These are phyloP conservation scores for Aspergillus melleus DNA, from an alignment of 2,329 filamentous ascomycete genomes.

Conservation along the genomic window DNA sequence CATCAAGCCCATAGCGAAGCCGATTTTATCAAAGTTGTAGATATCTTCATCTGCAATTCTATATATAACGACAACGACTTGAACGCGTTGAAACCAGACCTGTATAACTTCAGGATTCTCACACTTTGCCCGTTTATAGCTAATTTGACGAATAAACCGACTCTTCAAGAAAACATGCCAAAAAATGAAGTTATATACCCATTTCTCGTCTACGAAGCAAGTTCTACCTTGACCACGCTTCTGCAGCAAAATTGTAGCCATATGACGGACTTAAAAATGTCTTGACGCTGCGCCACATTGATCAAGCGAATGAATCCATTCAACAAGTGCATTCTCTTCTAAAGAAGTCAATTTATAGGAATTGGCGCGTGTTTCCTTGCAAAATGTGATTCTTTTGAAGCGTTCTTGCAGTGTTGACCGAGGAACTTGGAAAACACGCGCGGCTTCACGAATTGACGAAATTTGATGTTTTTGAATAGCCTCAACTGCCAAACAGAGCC, in stretches of 20 bases:
- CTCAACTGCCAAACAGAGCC: too few species aligned
- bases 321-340: neutral
- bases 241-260: too few species aligned
- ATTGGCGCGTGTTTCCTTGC: neutral
- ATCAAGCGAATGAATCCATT: neutral
- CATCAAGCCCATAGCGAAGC: neutral
- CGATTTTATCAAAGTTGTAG: neutral
- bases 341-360: neutral
- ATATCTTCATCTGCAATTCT: neutral
- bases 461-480: neutral
- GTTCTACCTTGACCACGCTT: neutral
- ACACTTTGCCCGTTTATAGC: neutral
- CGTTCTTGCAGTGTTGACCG: too few species aligned
- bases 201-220: too few species aligned
- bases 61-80: neutral
- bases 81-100: neutral
- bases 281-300: neutral
- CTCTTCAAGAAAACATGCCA: neutral
- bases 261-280: too few species aligned
- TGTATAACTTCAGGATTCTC: neutral
- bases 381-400: too few species aligned
- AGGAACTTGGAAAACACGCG: neutral
- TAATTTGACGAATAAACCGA: neutral
- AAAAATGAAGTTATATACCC: neutral
- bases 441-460: neutral